Evolutionary conservation across 2,329 filamentous ascomycete genomes (phyloP).

Genomic region (Falciphora oryzae): DNA sequence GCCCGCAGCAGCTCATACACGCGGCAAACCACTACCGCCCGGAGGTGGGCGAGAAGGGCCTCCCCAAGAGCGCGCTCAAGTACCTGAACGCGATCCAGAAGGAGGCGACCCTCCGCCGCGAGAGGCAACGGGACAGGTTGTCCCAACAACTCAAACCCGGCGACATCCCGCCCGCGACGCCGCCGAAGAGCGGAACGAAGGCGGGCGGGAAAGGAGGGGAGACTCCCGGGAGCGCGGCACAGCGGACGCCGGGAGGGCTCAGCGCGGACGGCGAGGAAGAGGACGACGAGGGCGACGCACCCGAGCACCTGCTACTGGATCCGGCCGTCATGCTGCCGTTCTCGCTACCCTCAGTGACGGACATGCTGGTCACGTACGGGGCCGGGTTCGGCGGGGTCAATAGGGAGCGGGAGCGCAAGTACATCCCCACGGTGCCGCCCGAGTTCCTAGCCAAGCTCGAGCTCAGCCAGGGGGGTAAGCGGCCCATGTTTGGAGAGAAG

Average conservation of each 20-base stretch:
- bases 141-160: conserved; percentile 19
- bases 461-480: conserved; percentile 38
- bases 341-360: conserved; percentile 88
- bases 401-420: conserved; percentile 85
- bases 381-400: conserved; percentile 92
- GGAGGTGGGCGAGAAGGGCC: conserved; percentile 89
- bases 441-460: conserved; percentile 91
- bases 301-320: conserved; percentile 74
- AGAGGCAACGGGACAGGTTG: conserved; percentile 41
- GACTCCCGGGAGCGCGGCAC: conserved; percentile 17
- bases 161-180: conserved; percentile 36
- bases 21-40: conserved; percentile 88
- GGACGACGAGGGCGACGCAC: conserved; percentile 63
- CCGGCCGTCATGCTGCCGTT: conserved; percentile 89
- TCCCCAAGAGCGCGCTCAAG: conserved; percentile 83
- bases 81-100: conserved; percentile 77
- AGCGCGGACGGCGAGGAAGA: conserved; percentile 22
- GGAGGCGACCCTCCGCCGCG: conserved; percentile 58
- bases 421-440: conserved; percentile 89
- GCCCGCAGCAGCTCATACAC: conserved; percentile 84
- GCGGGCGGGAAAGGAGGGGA: conserved; percentile 25
- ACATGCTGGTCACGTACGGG: conserved; percentile 94
- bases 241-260: not conserved
- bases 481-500: conserved; percentile 55
- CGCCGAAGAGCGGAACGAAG: conserved; percentile 24